Evolutionary conservation across 768 basidiomycete species (phyloP).

Genomic region (Pleurotus tuber-regium): DNA sequence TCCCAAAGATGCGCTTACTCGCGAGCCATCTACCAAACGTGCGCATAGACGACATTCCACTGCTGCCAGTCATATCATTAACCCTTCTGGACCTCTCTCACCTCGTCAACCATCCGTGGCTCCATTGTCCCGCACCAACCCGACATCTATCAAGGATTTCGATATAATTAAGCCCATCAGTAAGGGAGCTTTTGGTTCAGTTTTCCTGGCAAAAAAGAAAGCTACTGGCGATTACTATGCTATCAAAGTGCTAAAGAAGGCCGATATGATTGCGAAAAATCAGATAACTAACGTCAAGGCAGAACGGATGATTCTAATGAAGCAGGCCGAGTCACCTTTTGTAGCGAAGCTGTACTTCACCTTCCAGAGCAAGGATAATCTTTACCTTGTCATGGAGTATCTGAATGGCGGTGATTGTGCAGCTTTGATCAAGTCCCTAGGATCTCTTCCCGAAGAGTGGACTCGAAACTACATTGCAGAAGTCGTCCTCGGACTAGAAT

Average conservation of each 20-base stretch:
- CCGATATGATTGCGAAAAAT: conserved; percentile 99
- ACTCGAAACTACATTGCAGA: conserved; percentile 95
- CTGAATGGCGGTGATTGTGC: conserved; percentile 98
- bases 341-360: conserved; percentile 98
- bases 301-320: conserved; percentile 99
- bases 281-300: conserved; percentile 99
- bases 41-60: conserved; percentile 73
- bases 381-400: conserved; percentile 99
- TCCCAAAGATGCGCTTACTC: conserved; percentile 39
- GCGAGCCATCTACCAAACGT: conserved; percentile 51
- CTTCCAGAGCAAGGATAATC: conserved; percentile 98
- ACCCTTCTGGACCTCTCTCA: conserved; percentile 72
- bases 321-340: conserved; percentile 96
- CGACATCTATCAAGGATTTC: conserved; percentile 97
- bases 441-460: conserved; percentile 94
- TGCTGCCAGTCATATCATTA: conserved; percentile 54
- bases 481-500: conserved; percentile 91
- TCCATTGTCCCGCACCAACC: conserved; percentile 73
- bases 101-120: conserved; percentile 81
- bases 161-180: conserved; percentile 99
- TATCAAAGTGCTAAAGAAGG: conserved; percentile 99
- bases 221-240: conserved; percentile 98
- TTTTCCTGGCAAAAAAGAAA: conserved; percentile 98
- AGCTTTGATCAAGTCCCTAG: conserved; percentile 94
- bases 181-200: conserved; percentile 97